Base-by-base conservation (phyloP, 1,284 basidiomycete species). In the Sparassis latifolia region DNA sequence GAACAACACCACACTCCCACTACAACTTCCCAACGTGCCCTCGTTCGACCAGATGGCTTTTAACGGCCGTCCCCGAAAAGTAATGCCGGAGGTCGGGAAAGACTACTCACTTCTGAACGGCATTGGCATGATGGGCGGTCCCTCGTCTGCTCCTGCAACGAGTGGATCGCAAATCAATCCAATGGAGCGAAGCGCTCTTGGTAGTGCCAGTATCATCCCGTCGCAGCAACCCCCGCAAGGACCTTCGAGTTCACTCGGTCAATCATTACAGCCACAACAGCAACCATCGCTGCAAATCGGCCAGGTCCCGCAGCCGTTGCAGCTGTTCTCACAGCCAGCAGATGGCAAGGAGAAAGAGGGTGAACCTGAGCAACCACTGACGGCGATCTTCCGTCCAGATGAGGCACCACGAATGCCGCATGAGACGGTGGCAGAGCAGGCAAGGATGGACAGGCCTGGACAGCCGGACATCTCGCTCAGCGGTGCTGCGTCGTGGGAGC, bases 381-480 rank as follows among this genome's bases (percentile, higher is more conserved):
- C 92, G 10, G 88, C 89, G 10, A 92, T 95, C 49, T 95, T 92
- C 69, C 78, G 87, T 45, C 89, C 91, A 1, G 91, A 92, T 59
- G 89, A 91, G 66, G 81, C 78, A 63, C 63, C 86, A 51, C 76
- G 83, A 48, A 69, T 76, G 52, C 76, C 83, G 29, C 81, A 84
- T 57, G 81, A 84, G 57, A 75, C 76, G 53, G 20, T 20, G 20
- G 67, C 65, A 20, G 66, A 68, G 52, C 78, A 67, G 71, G 59
- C 63, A 32, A 55, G 62, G 38, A 52, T 60, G 12, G 63, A 63
- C 44, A 61, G 51, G 48, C 62, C 57, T 32, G 57, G 49, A 33
- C 59, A 56, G 48, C 50, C 55, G 20, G 50, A 45, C 20, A 55
- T 54, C 43, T 51, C 53, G 27, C 52, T 62, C 39, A 63, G 61